Conservation (phyloP, 2,329 filamentous ascomycete species). For the Ceratocystis variospora region DNA sequence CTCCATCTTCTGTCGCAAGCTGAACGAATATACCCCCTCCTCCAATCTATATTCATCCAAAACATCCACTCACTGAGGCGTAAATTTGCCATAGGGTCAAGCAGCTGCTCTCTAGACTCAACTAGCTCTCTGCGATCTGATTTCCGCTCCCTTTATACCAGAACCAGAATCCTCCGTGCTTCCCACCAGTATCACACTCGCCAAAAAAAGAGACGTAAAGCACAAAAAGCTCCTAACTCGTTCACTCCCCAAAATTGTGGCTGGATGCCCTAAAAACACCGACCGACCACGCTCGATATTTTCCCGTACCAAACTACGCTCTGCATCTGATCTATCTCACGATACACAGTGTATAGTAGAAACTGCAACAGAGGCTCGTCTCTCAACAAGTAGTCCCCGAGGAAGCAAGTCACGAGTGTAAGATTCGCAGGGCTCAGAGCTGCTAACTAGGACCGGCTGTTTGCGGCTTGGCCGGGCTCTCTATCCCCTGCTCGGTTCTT, state of each 20-base stretch:
- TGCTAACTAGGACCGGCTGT: not conserved
- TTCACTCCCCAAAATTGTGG: not conserved
- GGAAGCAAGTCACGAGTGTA: not conserved
- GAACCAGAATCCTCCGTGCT: not conserved
- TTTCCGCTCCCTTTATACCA: not conserved
- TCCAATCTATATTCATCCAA: not conserved
- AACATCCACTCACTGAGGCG: not conserved
- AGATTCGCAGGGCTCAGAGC: not conserved
- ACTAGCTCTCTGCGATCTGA: not conserved
- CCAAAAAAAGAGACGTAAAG: not conserved
- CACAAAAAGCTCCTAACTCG: not conserved
- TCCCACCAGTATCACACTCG: not conserved
- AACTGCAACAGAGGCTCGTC: not conserved
- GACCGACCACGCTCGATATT: not conserved
- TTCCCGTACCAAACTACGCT: not conserved
- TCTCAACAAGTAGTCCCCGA: not conserved
- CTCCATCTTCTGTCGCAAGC: not conserved
- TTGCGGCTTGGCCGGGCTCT: constrained; percentile 12
- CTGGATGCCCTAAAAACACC: not conserved
- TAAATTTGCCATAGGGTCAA: not conserved
- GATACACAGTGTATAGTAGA: not conserved
- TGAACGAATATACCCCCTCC: not conserved
- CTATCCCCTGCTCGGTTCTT: constrained; percentile 1
- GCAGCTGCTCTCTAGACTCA: not conserved
- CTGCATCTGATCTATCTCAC: not conserved